These are phyloP conservation scores for Papiliotrema terrestris DNA, from an alignment of 1,284 basidiomycete genomes.

Conservation along the genomic window DNA sequence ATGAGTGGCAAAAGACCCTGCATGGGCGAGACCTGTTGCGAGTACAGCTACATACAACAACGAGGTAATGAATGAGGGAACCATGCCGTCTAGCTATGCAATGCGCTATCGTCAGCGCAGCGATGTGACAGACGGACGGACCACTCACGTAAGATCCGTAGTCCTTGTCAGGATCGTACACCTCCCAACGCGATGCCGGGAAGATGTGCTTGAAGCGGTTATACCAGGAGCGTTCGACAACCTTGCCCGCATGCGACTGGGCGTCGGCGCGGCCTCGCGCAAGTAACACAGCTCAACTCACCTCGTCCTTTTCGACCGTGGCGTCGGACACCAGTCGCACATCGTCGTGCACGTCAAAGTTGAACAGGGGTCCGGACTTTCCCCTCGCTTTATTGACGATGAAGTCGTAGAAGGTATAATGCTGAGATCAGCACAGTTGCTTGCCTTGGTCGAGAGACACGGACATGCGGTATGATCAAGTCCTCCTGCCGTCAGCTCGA, in stretches of 20 bases:
- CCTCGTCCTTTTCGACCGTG: slow-evolving; percentile 92
- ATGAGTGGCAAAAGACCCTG: not conserved
- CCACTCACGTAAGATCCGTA: slow-evolving; percentile 68
- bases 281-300: slow-evolving; percentile 10
- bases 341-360: slow-evolving; percentile 99
- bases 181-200: slow-evolving; percentile 90
- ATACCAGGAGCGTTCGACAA: slow-evolving; percentile 94
- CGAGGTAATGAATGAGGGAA: not conserved
- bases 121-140: not conserved
- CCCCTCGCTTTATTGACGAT: slow-evolving; percentile 97
- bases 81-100: not conserved
- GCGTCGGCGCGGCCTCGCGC: not conserved
- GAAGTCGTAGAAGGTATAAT: slow-evolving; percentile 98
- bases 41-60: not conserved
- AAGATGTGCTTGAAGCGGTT: slow-evolving; percentile 94
- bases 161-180: slow-evolving; percentile 82
- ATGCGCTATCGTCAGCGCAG: not conserved
- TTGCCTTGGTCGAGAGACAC: slow-evolving; percentile 21
- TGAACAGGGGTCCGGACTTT: slow-evolving; percentile 96
- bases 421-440: slow-evolving; percentile 54
- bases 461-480: slow-evolving; percentile 86
- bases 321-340: slow-evolving; percentile 93
- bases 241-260: slow-evolving; percentile 93
- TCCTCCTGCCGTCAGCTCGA: slow-evolving; percentile 70
- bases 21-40: not conserved